Conservation (phyloP, 2,329 filamentous ascomycete genomes). For the Orbilia javanica region DNA sequence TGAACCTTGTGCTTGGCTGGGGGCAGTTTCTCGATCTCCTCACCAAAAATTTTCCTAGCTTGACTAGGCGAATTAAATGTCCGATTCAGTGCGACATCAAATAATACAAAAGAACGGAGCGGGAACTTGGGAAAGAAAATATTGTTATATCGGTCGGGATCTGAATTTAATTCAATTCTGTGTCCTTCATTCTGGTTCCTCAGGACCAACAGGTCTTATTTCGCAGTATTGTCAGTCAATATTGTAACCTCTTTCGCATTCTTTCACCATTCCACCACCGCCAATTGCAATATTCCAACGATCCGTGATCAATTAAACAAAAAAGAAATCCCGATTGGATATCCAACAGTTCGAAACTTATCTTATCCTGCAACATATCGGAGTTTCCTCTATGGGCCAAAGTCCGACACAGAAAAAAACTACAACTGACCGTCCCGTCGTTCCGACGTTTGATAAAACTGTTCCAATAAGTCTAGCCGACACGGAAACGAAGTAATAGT, state of each 20-base stretch:
- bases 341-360: not conserved
- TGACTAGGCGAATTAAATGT: conserved; percentile 44
- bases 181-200: conserved; percentile 28
- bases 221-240: no score
- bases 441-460: conserved; percentile 54
- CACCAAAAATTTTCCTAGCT: conserved; percentile 10
- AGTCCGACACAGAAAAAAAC: conserved; percentile 19
- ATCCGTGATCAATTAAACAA: not conserved
- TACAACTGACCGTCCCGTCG: conserved; percentile 47
- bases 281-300: conserved; percentile 38
- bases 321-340: no score
- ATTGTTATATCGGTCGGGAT: conserved; percentile 18
- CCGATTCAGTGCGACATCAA: conserved; percentile 47
- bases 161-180: conserved; percentile 24
- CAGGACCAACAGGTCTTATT: not conserved
- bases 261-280: conserved; percentile 38
- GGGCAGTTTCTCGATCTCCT: no score
- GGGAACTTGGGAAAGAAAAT: not conserved
- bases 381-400: conserved; percentile 52
- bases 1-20: conserved; percentile 18
- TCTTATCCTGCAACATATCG: conserved; percentile 4
- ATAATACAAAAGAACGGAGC: conserved; percentile 30
- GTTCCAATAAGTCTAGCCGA: conserved; percentile 5
- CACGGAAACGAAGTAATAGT: conserved; percentile 22
- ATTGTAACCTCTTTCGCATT: conserved; percentile 33